phyloP scores from a whole-genome alignment of 768 basidiomycete genomes.

The Auriscalpium microsporum region DNA sequence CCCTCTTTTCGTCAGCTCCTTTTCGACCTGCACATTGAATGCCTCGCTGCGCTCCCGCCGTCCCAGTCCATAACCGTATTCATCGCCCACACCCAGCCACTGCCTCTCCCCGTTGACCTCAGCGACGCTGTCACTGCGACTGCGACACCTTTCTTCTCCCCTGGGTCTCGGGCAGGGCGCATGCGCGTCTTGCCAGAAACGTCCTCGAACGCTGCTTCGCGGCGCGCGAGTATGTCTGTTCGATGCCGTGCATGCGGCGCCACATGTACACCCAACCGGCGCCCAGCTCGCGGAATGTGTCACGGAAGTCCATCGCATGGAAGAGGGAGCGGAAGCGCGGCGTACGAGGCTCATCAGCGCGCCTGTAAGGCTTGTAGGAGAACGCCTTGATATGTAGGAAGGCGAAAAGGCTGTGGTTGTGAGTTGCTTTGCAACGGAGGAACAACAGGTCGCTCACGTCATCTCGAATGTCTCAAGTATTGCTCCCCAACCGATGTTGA shows the following conservation, averaged over 20 bases:
- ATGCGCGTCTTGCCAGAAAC: conserved; percentile 25
- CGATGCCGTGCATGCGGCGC: conserved; percentile 43
- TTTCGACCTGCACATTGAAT: conserved; percentile 44
- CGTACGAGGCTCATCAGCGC: conserved; percentile 30
- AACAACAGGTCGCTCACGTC: conserved; percentile 37
- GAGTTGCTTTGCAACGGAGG: background rate
- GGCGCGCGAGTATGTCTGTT: conserved; percentile 39
- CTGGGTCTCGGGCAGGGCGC: conserved; percentile 8
- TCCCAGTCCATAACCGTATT: conserved; percentile 36
- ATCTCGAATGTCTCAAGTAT: conserved; percentile 68
- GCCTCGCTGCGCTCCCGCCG: conserved; percentile 43
- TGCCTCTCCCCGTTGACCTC: conserved; percentile 34
- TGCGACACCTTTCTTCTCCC: conserved; percentile 1
- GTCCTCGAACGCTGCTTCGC: conserved; percentile 30
- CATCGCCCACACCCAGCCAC: conserved; percentile 43
- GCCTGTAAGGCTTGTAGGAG: conserved; percentile 54
- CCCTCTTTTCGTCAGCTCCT: conserved; percentile 37
- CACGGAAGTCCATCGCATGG: conserved; percentile 62
- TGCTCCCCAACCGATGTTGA: conserved; percentile 63
- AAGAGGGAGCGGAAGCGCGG: conserved; percentile 48
- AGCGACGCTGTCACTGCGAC: conserved; percentile 1
- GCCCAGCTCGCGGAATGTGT: conserved; percentile 58
- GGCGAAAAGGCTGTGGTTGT: conserved; percentile 48
- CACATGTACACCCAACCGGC: conserved; percentile 49
- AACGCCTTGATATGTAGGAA: conserved; percentile 68